Evolutionary conservation across 2,329 filamentous ascomycete genomes (phyloP), one percentile per base, ranked within the genome.

Genomic region (Harringtonia aguacate): DNA sequence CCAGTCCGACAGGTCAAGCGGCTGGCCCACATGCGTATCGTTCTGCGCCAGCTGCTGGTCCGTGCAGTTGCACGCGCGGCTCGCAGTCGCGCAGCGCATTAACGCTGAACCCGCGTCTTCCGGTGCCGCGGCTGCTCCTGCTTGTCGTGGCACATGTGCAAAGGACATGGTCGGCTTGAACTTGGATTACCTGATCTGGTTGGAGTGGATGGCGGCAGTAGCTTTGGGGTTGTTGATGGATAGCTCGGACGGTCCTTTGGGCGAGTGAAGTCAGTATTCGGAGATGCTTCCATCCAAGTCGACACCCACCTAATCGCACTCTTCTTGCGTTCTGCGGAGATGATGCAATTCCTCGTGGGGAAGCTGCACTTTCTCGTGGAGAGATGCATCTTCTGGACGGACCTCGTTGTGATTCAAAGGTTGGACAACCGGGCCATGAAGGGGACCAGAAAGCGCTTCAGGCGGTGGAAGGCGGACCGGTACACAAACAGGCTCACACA

Each of bases 1-100:
- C 56, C 55, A 58, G 3, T 46, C 41, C 15, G 54, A 52, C 7
- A 47, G 48, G 46, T 60, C 41, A 22, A 56, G 15, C 2, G 48
- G 12, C 31, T 30, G 1, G 33, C 50, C 53, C 17, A 41, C 27
- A 15, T 41, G 36, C 9, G 36, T 39, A 2, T 44, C 41, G 20
- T 56, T 44, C 18, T 50, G 46, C 5, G 45, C 44, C 15, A 55
- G 43, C n/a, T 56, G 50, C 27, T 51, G 48, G 21, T 48, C 24
- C 8, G 52, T 51, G 41, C 56, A 48, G 4, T 29, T 27, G 24
- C 21, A 56, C 48, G 24, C 53, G 48, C 13, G 49, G 50, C 45
- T 57, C 55, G 39, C 56, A 57, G 39, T 52, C 48, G 10, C 44
- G 36, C 4, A 57, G 50, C 8, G 54, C 39, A 29, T 45, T 43